These are phyloP conservation scores for Cubamyces sp. DNA, from an alignment of 768 basidiomycete genomes.

Conservation along the genomic window DNA sequence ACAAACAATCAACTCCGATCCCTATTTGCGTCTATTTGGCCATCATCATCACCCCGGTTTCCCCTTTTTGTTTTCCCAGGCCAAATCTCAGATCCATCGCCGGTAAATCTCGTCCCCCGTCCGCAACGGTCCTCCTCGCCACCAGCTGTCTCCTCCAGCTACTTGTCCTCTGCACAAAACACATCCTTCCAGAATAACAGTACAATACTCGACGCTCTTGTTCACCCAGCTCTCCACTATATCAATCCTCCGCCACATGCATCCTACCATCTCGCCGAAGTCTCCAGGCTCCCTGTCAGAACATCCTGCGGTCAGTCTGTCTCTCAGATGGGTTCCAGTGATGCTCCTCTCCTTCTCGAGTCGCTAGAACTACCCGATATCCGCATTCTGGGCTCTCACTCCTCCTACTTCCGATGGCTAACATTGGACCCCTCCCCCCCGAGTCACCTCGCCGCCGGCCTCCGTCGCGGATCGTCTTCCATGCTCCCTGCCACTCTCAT, in stretches of 20 bases:
- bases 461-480: neutral
- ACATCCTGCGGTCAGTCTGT: neutral
- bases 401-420: neutral
- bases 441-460: neutral
- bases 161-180: no score
- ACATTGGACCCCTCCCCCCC: neutral
- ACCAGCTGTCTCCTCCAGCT: neutral
- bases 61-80: conserved; percentile 17
- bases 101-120: conserved; percentile 4
- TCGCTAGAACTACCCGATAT: conserved; percentile 7
- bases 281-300: no score
- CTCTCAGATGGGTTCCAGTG: neutral
- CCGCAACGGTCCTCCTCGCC: conserved; percentile 3
- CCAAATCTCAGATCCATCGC: conserved; percentile 18
- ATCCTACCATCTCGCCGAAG: no score
- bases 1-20: conserved; percentile 27
- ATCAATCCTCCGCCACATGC: neutral
- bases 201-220: neutral
- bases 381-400: conserved; percentile 4
- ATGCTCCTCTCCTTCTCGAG: neutral
- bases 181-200: no score
- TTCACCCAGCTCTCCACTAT: neutral
- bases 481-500: neutral
- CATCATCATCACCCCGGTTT: conserved; percentile 18
- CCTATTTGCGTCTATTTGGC: conserved; percentile 21